Evolutionary conservation across 2,329 filamentous ascomycete genomes (phyloP).

Genomic region (Aspergillus tanneri): DNA sequence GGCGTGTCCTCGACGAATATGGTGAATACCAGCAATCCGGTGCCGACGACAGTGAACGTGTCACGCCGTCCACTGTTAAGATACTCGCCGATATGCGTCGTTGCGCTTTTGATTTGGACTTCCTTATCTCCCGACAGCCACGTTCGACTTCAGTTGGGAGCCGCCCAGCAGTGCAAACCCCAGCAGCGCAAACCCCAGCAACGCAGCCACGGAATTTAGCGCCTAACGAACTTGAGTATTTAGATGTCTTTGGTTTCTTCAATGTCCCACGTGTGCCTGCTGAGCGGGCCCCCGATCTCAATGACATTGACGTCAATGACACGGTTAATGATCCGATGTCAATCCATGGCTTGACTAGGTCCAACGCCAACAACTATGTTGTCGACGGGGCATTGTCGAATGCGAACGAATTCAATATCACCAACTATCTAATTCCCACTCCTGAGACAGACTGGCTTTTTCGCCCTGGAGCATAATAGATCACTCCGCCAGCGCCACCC

Average conservation of each 20-base stretch:
- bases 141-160: conserved; percentile 40
- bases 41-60: conserved; percentile 63
- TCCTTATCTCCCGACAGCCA: conserved; percentile 81
- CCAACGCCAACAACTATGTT: conserved; percentile 15
- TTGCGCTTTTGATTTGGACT: conserved; percentile 86
- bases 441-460: conserved; percentile 50
- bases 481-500: not conserved
- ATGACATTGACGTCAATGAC: conserved; percentile 26
- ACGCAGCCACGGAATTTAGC: conserved; percentile 65
- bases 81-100: conserved; percentile 90
- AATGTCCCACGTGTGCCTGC: conserved; percentile 74
- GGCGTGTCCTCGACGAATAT: conserved; percentile 83
- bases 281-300: conserved; percentile 29
- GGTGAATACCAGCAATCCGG: conserved; percentile 67
- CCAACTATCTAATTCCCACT: conserved; percentile 47
- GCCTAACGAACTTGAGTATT: conserved; percentile 80
- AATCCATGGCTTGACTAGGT: conserved; percentile 35
- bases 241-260: conserved; percentile 94
- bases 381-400: conserved; percentile 24
- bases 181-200: conserved; percentile 18
- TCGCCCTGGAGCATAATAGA: conserved; percentile 23
- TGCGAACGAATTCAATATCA: conserved; percentile 46
- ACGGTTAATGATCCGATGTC: conserved; percentile 37
- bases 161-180: conserved; percentile 24
- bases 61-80: conserved; percentile 77